Conservation (phyloP, 768 basidiomycete species). For the Leucogyrophana mollusca region DNA sequence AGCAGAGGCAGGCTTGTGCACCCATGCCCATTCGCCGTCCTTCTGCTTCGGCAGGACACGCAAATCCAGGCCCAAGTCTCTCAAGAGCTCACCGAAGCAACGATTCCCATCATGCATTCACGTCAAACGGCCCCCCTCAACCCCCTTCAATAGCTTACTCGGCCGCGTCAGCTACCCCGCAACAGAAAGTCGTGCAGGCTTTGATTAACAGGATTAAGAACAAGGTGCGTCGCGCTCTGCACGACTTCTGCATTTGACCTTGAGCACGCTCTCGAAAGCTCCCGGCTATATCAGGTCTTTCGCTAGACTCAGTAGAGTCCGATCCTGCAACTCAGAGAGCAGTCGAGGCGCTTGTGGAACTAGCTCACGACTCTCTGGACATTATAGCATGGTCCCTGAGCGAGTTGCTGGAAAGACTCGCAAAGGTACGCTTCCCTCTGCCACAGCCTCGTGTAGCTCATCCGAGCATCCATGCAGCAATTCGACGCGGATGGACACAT, state of each 20-base stretch:
- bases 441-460: slow-evolving; percentile 10
- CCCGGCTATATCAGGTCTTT: slow-evolving; percentile 79
- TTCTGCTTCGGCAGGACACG: slow-evolving; percentile 54
- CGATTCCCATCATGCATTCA: slow-evolving; percentile 52
- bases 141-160: slow-evolving; percentile 38
- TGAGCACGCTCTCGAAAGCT: slow-evolving; percentile 46
- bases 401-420: slow-evolving; percentile 74
- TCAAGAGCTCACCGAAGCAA: slow-evolving; percentile 60
- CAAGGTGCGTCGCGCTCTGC: slow-evolving; percentile 51
- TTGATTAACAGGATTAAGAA: slow-evolving; percentile 78
- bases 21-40: slow-evolving; percentile 56
- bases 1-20: slow-evolving; percentile 23
- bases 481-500: slow-evolving; percentile 49
- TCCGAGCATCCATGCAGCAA: slow-evolving; percentile 39
- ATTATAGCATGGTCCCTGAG: slow-evolving; percentile 78
- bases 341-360: slow-evolving; percentile 76
- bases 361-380: slow-evolving; percentile 74
- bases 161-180: slow-evolving; percentile 48
- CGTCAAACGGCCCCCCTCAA: slow-evolving; percentile 26
- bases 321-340: slow-evolving; percentile 76
- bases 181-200: slow-evolving; percentile 80
- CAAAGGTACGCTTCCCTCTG: slow-evolving; percentile 52
- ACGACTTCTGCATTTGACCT: slow-evolving; percentile 1
- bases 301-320: slow-evolving; percentile 69
- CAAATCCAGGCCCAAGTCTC: slow-evolving; percentile 30